Base-by-base conservation (phyloP, 768 basidiomycete genomes). In the Pleurotus cornucopiae region DNA sequence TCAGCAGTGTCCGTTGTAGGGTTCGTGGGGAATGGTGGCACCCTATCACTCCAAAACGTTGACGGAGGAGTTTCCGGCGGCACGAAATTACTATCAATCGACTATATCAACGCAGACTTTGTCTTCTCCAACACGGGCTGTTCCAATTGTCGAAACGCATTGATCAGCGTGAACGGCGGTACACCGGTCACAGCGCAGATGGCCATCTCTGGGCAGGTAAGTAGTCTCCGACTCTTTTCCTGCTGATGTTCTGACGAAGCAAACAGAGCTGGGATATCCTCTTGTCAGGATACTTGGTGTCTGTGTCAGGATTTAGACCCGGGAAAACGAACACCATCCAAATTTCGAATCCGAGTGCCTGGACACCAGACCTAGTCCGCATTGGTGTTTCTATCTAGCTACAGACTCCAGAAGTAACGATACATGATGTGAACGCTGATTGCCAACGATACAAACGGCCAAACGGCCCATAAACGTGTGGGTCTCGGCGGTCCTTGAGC, bases 91-190 rank as follows among this genome's bases (percentile, higher is more conserved):
- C 58, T 80, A 18, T 67, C 76, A 9, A 62, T 79, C 39, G 76
- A 77, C 61, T 80, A 78, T 57, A 78, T 78, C 57, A 80, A 80
- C 45, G 78, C 67, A 25, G 78, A 79, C 46, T 68, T 71, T 34
- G 68, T 69, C 6, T 74, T 73, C 62, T 62, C 63, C 53, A 78
- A 79, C 61, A 75, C 72, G 0, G 76, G 61, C 6, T 78, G 77
- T 65, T 77, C 78, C 5, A 80, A 80, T 59, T 78, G 76, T 62
- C 73, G 78, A 41, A 73, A 78, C 46, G 73, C 73, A 7, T 73
- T 74, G 43, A 67, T 79, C 38, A 77, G 77, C 58, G 71, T 80
- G 7, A 80, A 79, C 58, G 76, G 74, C 13, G 76, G 74, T 5
- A 55, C 69, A 5, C 64, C 73, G 2, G 71, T 77, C 3, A 71